Evolutionary conservation across 805 yeast genomes (phyloP), one percentile per base, ranked within the genome.

Genomic region (Metschnikowia lochheadii): DNA sequence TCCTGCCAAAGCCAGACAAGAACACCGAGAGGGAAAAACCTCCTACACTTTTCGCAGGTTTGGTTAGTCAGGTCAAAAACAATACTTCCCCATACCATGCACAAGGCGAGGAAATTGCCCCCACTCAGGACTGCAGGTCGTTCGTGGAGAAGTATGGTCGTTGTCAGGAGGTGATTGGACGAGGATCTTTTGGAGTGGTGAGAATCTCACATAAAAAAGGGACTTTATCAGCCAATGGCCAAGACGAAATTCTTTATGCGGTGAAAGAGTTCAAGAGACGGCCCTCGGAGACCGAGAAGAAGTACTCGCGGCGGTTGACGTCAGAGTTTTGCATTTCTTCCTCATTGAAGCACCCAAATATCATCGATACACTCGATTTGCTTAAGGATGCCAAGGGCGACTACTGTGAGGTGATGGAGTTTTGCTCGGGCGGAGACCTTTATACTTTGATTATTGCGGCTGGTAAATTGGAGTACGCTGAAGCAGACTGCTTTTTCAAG

Each of bases 131-230:
- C 60, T 62, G 72, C 34, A 62, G 82, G 44, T 81, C 91, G 8
- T 86, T 92, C 65, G 85, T 83, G 7, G 91, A 90, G 59, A 87
- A 91, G 64, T 92, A 92, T 66, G 99, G 99, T 40, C 79, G 87
- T 47, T 92, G 98, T 66, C 96, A 89, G 68, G 98, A 92, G 65
- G 88, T 91, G 44, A 81, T 94, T 55, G 99, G 99, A 23, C 80
- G 87, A 46, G 98, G 98, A 18, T 84, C 97, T 0, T 92, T 87
- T 72, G 99, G 99, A 17, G 89, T 89, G 42, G 98, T 92, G 18
- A 77, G 97, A 53, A 81, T 94, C 5, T 80, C 96, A 6, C 97
- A 91, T 72, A 85, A 85, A 65, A 82, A 80, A 60, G 56, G 70
- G 8, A 58, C 48, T 13, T 35, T 49, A 3, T 41, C 41, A 2